Percentiles rank a stretch among this genome's conserved stretches.
Evolutionary conservation across 2,329 filamentous ascomycete genomes (phyloP).

Genomic region (Mycosphaerella arachidis): DNA sequence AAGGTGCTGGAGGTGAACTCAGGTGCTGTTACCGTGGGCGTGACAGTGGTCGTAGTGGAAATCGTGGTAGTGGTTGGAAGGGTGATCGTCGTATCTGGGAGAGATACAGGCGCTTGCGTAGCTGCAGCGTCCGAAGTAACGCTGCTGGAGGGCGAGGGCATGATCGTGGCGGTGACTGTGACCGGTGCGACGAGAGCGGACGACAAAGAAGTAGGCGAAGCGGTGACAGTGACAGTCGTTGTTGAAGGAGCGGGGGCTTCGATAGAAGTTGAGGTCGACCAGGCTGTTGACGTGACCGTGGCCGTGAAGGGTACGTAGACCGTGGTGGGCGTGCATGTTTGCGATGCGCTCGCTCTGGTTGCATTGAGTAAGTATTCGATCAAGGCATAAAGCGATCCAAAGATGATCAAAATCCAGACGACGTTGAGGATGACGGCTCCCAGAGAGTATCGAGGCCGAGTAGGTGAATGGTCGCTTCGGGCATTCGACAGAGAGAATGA

Average conservation of each 20-base stretch:
- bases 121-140: too few relatives aligned
- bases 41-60: not conserved
- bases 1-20: conserved; percentile 27
- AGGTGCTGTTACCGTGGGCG: conserved; percentile 21
- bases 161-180: conserved; percentile 17
- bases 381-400: conserved; percentile 21
- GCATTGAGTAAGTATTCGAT: conserved; percentile 28
- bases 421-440: conserved; percentile 11
- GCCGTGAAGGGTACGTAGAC: conserved; percentile 28
- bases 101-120: not conserved
- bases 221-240: conserved; percentile 10
- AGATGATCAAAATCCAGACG: conserved; percentile 23
- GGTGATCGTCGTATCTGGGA: conserved; percentile 16
- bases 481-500: not conserved
- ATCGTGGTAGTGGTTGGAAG: not conserved
- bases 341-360: conserved; percentile 22
- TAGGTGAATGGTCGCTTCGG: not conserved
- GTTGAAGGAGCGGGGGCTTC: conserved; percentile 1
- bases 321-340: conserved; percentile 14
- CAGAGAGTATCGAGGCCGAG: not conserved
- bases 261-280: not conserved
- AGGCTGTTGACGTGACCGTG: conserved; percentile 16
- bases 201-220: conserved; percentile 11
- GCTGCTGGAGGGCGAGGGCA: conserved; percentile 7
- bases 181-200: conserved; percentile 8